phyloP scores from a whole-genome alignment of 345 rosid genomes.

The Pseudoturritis turrita region DNA sequence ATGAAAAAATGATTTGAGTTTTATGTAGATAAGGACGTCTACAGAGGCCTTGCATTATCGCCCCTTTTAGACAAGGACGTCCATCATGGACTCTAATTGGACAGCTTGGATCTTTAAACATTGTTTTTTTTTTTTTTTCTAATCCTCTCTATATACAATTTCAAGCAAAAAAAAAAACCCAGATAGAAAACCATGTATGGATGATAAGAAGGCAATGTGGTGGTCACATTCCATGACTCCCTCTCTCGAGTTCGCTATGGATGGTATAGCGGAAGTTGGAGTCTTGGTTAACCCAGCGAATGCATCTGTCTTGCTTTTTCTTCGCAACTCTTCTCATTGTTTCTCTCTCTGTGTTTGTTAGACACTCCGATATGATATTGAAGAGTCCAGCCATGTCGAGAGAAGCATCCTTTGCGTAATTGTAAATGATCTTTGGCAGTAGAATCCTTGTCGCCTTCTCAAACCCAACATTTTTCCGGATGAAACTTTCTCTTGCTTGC shows the following conservation, averaged over 20 bases:
- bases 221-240: background rate
- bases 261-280: conserved; percentile 52
- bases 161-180: too few species aligned
- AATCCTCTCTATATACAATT: too few species aligned
- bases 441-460: conserved; percentile 51
- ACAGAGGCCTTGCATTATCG: too few species aligned
- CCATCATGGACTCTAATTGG: too few species aligned
- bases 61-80: too few species aligned
- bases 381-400: conserved; percentile 36
- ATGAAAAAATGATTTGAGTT: too few species aligned
- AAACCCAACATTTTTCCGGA: conserved; percentile 38
- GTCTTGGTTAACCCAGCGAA: conserved; percentile 55
- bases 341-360: conserved; percentile 38
- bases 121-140: too few species aligned
- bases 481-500: conserved; percentile 49
- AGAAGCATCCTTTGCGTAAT: conserved; percentile 57
- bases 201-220: too few species aligned
- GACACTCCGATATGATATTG: conserved; percentile 33
- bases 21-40: too few species aligned
- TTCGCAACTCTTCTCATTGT: conserved; percentile 38
- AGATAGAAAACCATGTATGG: too few species aligned
- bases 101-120: too few species aligned
- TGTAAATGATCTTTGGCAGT: conserved; percentile 47
- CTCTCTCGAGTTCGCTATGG: conserved; percentile 38
- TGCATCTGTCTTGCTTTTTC: conserved; percentile 40